A percentile compares a stretch with the other conserved stretches of the same genome.
Evolutionary conservation across 2,329 filamentous ascomycete species (phyloP).

Genomic region (Fusarium beomiforme): DNA sequence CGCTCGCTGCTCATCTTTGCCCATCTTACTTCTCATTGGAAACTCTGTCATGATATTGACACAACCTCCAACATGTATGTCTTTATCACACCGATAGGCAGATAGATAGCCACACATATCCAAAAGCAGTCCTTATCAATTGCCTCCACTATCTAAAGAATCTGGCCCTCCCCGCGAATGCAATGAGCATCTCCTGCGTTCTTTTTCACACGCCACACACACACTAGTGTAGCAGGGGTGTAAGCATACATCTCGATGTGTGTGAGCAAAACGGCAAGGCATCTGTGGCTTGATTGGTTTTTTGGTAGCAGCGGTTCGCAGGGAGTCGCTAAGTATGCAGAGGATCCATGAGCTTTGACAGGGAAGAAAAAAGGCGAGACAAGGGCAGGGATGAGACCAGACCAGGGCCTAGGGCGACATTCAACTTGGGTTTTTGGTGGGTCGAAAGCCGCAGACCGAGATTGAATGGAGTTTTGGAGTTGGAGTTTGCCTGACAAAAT

Average conservation of each 20-base stretch:
- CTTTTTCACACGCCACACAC: slow-evolving; percentile 25
- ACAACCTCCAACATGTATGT: slow-evolving; percentile 13
- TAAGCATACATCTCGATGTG: slow-evolving; percentile 21
- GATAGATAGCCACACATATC: slow-evolving; percentile 13
- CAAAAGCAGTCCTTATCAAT: slow-evolving; percentile 36
- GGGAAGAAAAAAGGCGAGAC: background rate
- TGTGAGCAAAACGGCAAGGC: slow-evolving; percentile 26
- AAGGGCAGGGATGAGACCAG: slow-evolving; percentile 6
- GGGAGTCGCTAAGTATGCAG: slow-evolving; percentile 22
- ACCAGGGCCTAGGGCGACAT: slow-evolving; percentile 11
- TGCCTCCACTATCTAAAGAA: slow-evolving; percentile 23
- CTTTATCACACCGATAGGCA: background rate
- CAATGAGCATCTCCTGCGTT: slow-evolving; percentile 33
- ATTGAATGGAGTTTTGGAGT: slow-evolving; percentile 28
- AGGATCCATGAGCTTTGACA: slow-evolving; percentile 11
- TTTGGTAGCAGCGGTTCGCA: slow-evolving; percentile 4
- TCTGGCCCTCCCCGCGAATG: slow-evolving; percentile 27
- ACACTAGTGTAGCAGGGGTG: background rate
- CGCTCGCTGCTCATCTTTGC: background rate
- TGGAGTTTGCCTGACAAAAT: background rate
- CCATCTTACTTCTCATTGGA: background rate
- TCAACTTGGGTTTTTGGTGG: slow-evolving; percentile 11
- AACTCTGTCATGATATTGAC: slow-evolving; percentile 14
- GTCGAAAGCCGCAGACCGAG: slow-evolving; percentile 32
- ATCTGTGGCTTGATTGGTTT: slow-evolving; percentile 22